Base-by-base conservation (phyloP, 2,329 filamentous ascomycete genomes). In the Elsinoe ampelina region DNA sequence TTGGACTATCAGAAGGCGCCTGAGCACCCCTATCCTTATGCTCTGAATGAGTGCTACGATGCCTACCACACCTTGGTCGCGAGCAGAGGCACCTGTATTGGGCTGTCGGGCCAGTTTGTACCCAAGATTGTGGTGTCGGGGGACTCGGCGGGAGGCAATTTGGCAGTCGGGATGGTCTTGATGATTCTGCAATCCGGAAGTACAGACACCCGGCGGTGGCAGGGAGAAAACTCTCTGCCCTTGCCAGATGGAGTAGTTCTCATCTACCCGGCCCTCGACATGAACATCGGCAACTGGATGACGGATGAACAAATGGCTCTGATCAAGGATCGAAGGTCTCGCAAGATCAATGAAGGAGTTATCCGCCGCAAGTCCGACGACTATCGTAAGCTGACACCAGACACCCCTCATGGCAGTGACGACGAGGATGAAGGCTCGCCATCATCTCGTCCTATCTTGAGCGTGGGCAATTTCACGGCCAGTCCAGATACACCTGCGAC, bases 261-360 rank as follows among this genome's bases (percentile, higher is more conserved):
- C 50, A 84, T 95, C 58, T 98, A 98, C 65, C 93, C 93, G 0
- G 85, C 86, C 0, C 74, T 98, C 58, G 93, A 97, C 66, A 90
- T 97, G 87, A 96, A 95, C 66, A 97, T 97, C 62, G 89, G 89
- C 36, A 96, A 91, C 70, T 98, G 93, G 93, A 97, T 98, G 91
- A 91, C 89, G 0, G 92, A 97, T 64, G 92, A 97, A 70, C 91
- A 98, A 68, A 95, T 97, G 89, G 83, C 89, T 0, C 74, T 98
- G 59, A 95, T 98, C 61, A 85, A 89, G 62, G 91, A 95, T 61
- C 83, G 89, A 10, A 81, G 83, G 58, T 84, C 84, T 67, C 81
- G 89, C 20, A 85, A 84, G 63, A 89, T 85, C 1, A 95, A 96
- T 66, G 80, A 80, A 58, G 80, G 82, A 22, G 86, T 96, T 57